Base-by-base conservation (phyloP, 805 yeast genomes). In the Candida broadrunensis region DNA sequence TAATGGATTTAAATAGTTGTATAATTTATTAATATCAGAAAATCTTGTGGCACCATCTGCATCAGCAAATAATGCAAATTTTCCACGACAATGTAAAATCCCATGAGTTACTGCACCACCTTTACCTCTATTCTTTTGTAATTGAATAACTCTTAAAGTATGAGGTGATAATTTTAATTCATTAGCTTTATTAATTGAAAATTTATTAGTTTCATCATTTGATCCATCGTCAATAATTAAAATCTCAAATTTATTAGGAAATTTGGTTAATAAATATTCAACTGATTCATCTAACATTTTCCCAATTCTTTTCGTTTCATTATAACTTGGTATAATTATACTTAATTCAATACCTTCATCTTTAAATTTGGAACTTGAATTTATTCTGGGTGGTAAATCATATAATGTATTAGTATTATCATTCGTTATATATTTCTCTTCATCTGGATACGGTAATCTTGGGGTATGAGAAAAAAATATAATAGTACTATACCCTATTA, bases 41-140 rank as follows among this genome's bases (percentile, higher is more conserved):
- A 93, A 93, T 50, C 75, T 73, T 19, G 95, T 83, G 4, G 99
- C 98, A 25, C 98, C 98, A 64, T 93, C 99, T 1, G 98, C 99
- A 64, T 93, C 99, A 1, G 96, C 98, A 68, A 93, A 93, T 8
- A 93, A 73, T 9, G 80, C 78, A 52, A 77, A 83, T 42, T 72
- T 60, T 11, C 98, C 99, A 33, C 88, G 69, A 3, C 83, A 67
- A 52, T 80, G 81, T 51, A 83, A 77, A 60, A 93, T 65, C 5
- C 99, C 99, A 61, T 91, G 97, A 14, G 95, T 81, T 0, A 93
- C 98, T 0, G 98, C 99, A 11, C 98, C 63, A 6, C 75, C 75
- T 65, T 91, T 91, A 19, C 99, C 99, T 52, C 99, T 75, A 60
- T 93, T 93, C 47, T 77, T 61, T 18, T 64, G 77, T 46, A 93